These are phyloP conservation scores for Tympanopsis confertula DNA, from an alignment of 2,329 filamentous ascomycete species.

Conservation along the genomic window DNA sequence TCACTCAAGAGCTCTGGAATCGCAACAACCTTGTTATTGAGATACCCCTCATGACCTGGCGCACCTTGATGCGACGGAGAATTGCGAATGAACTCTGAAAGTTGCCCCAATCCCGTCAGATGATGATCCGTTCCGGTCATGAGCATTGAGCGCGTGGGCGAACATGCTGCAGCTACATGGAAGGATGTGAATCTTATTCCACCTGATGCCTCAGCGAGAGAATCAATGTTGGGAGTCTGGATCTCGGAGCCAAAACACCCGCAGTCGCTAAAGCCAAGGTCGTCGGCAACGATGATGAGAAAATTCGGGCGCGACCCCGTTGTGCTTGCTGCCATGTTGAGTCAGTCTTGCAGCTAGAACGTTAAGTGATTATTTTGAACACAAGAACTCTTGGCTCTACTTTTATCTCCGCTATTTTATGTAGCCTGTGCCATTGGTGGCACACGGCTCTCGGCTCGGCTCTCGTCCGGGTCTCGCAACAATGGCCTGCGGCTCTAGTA, in stretches of 20 bases:
- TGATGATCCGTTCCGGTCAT: conserved; percentile 47
- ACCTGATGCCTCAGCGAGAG: conserved; percentile 22
- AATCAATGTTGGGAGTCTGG: conserved; percentile 41
- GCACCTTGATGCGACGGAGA: conserved; percentile 14
- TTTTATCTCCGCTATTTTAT: no score
- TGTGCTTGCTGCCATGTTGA: no score
- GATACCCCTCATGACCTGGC: conserved; percentile 43
- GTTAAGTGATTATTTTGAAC: no score
- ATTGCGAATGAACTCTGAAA: conserved; percentile 27
- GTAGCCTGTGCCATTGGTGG: no score
- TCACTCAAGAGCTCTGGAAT: conserved; percentile 42
- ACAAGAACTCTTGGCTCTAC: no score
- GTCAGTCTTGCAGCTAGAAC: no score
- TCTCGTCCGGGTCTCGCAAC: no score
- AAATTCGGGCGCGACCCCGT: conserved; percentile 14
- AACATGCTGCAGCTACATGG: conserved; percentile 46
- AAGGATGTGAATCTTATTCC: conserved; percentile 44
- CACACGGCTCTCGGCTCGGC: no score
- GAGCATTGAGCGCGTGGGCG: conserved; percentile 45
- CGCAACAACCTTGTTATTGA: conserved; percentile 40
- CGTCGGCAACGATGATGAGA: conserved; percentile 14
- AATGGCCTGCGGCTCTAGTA: no score
- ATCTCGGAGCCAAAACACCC: conserved; percentile 41
- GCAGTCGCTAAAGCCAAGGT: conserved; percentile 13
- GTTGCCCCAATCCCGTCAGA: conserved; percentile 38